Base-by-base conservation (phyloP, 2,329 filamentous ascomycete genomes). In the Fusarium neocosmosporiellum region DNA sequence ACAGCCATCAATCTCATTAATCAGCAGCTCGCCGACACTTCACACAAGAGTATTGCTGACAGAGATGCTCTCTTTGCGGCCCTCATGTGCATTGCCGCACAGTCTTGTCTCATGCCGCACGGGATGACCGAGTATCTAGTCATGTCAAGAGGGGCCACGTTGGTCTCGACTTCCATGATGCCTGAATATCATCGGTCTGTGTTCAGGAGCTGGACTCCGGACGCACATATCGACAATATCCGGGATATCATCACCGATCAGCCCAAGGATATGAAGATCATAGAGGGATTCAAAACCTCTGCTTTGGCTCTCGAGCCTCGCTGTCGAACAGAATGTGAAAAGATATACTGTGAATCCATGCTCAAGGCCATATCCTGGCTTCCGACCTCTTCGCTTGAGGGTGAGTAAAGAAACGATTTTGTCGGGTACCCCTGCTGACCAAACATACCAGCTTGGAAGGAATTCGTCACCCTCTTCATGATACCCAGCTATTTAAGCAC, bases 61-160 rank as follows among this genome's bases (percentile, higher is more conserved):
- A 79, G 77, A 14, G 82, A 84, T 69, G 82, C 82, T 13, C 69
- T 82, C 7, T 80, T 81, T 59, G 83, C 78, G 13, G 73, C 82
- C 6, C 72, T 81, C 27, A 65, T 83, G 31, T 80, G 81, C 4
- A 76, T 84, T 7, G 67, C 78, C 4, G 80, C 82, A 20, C 82
- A 84, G 61, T 78, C 81, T 3, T 78, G 76, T 1, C 79, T 82
- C 43, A 78, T 84, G 75, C 72, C 78, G 2, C 80, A 83, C 11
- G 80, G 81, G 55, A 83, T 84, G 80, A 71, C 69, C 22, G 82
- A 84, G 59, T 84, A 83, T 43, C 53, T 83, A 4, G 73, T 79
- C 55, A 81, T 83, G 75, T 73, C 78, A 9, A 76, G 81, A 41
- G 55, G 55, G 4, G 36, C 36, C 7, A 59, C 36, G 18, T 16